These are phyloP conservation scores for Scedosporium aurantiacum DNA, from an alignment of 2,329 filamentous ascomycete species.

Conservation along the genomic window DNA sequence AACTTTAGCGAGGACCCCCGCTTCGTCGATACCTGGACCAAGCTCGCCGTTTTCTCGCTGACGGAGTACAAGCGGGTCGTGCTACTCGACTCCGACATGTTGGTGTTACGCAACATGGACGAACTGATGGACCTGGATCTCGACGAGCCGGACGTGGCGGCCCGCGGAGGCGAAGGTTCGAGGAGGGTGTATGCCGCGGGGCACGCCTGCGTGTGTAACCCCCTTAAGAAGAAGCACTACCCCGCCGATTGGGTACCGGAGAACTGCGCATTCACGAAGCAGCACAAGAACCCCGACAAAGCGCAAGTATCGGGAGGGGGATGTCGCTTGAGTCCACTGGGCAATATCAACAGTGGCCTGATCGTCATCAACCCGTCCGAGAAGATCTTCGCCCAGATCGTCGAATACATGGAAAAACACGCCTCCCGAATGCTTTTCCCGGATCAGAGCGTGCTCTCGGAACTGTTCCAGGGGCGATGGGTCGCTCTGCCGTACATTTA, in stretches of 20 bases:
- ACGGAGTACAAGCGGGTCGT: constrained; percentile 69
- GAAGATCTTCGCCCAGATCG: constrained; percentile 37
- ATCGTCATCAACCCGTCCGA: constrained; percentile 43
- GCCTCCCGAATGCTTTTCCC: constrained; percentile 41
- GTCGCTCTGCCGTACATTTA: constrained; percentile 48
- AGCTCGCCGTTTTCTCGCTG: constrained; percentile 68
- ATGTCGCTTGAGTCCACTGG: constrained; percentile 34
- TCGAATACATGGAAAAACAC: constrained; percentile 36
- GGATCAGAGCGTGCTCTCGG: constrained; percentile 47
- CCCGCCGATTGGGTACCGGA: constrained; percentile 54
- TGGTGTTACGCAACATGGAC: constrained; percentile 77
- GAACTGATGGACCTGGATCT: constrained; percentile 78
- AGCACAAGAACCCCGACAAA: constrained; percentile 32
- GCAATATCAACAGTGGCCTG: constrained; percentile 41
- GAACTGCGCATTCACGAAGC: constrained; percentile 48
- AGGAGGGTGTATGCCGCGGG: constrained; percentile 68
- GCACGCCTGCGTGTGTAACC: constrained; percentile 82
- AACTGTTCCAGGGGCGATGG: constrained; percentile 45
- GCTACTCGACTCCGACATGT: constrained; percentile 82
- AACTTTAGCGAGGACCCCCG: constrained; percentile 69
- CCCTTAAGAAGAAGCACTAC: constrained; percentile 67
- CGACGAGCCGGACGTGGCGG: constrained; percentile 31
- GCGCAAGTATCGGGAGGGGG: constrained; percentile 35
- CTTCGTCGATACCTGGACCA: constrained; percentile 87
- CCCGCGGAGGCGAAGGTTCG: constrained; percentile 18